Evolutionary conservation across 495 filamentous ascomycete species (phyloP).

Genomic region (Trichoderma erinaceum): DNA sequence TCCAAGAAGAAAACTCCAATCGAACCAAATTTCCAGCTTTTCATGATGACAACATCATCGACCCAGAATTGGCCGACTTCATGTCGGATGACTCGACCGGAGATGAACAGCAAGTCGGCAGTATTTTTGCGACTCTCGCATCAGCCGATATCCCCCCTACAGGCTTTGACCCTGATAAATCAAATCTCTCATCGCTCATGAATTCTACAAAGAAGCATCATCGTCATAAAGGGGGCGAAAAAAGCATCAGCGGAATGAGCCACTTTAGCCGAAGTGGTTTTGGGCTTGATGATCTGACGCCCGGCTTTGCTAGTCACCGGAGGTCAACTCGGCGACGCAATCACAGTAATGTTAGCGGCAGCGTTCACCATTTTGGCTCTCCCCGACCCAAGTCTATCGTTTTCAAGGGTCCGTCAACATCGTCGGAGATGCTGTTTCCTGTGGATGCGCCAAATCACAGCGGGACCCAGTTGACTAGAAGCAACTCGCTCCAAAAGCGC

Average conservation of each 20-base stretch:
- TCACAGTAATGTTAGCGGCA: slow-evolving; percentile 65
- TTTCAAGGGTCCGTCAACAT: slow-evolving; percentile 35
- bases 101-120: slow-evolving; percentile 69
- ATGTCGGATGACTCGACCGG: slow-evolving; percentile 92
- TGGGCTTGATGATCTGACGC: slow-evolving; percentile 28
- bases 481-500: slow-evolving; percentile 76
- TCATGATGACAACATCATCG: slow-evolving; percentile 96
- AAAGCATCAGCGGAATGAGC: slow-evolving; percentile 56
- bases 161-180: slow-evolving; percentile 42
- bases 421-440: slow-evolving; percentile 36
- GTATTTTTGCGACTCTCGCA: slow-evolving; percentile 69
- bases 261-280: slow-evolving; percentile 47
- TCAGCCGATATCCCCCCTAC: slow-evolving; percentile 36
- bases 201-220: slow-evolving; percentile 58
- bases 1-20: slow-evolving; percentile 53
- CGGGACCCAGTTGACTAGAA: slow-evolving; percentile 62
- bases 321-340: slow-evolving; percentile 63
- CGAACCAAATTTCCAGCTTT: slow-evolving; percentile 74
- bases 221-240: slow-evolving; percentile 65
- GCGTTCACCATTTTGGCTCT: slow-evolving; percentile 58
- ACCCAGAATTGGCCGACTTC: slow-evolving; percentile 90
- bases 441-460: slow-evolving; percentile 33
- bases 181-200: slow-evolving; percentile 47
- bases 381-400: slow-evolving; percentile 51
- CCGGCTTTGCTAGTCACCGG: slow-evolving; percentile 48